phyloP scores from a whole-genome alignment of 2,329 filamentous ascomycete genomes.

The Simplicillium sp. region DNA sequence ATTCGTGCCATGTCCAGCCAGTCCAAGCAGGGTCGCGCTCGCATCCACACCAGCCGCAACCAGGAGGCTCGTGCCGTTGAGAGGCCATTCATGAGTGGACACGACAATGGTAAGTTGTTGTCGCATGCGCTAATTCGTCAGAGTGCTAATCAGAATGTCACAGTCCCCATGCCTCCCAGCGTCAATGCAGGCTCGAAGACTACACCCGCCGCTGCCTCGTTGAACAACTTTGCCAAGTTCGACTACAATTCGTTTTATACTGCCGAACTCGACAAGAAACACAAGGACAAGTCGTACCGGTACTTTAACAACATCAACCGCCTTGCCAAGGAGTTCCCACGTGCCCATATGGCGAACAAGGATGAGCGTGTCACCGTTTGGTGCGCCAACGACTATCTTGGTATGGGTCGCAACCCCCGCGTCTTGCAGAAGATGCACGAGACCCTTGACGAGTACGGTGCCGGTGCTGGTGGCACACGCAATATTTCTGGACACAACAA shows the following conservation, averaged over 20 bases:
- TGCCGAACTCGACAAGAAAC: conserved; percentile 90
- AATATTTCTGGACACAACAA: conserved; percentile 98
- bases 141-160: conserved; percentile 3
- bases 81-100: conserved; percentile 35
- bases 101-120: conserved; percentile 37
- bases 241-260: conserved; percentile 88
- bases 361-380: conserved; percentile 91
- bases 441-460: conserved; percentile 88
- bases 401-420: conserved; percentile 86
- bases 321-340: conserved; percentile 89
- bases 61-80: conserved; percentile 74
- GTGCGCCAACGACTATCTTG: conserved; percentile 98
- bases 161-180: conserved; percentile 12
- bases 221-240: conserved; percentile 46
- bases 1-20: conserved; percentile 42
- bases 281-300: conserved; percentile 98
- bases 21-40: conserved; percentile 52
- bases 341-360: conserved; percentile 76
- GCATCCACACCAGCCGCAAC: conserved; percentile 70
- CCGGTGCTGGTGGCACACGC: conserved; percentile 87
- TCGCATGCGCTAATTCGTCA: neutral
- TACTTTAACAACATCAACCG: conserved; percentile 99
- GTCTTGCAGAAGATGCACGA: conserved; percentile 91
- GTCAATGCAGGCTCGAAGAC: conserved; percentile 10
- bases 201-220: conserved; percentile 9